A percentile compares a stretch with the other conserved stretches of the same genome.
These are phyloP conservation scores for Claviceps citrina DNA, from an alignment of 2,329 filamentous ascomycete species.

Conservation along the genomic window DNA sequence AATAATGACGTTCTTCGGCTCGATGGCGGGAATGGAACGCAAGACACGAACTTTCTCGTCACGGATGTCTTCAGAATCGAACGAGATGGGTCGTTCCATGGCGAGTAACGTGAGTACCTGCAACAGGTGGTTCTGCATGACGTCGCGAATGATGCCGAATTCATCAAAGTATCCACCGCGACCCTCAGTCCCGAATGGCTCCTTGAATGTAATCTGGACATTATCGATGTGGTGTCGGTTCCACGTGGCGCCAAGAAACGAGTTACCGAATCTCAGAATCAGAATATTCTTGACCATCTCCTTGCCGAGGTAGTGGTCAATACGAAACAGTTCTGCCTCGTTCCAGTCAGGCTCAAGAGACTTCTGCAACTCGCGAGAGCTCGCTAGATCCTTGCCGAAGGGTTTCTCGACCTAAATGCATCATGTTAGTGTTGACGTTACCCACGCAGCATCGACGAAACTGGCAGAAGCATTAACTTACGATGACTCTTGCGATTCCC, in stretches of 20 bases:
- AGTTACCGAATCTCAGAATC: slow-evolving; percentile 94
- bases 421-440: neutral
- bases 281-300: slow-evolving; percentile 99
- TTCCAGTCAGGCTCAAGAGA: slow-evolving; percentile 96
- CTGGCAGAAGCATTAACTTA: slow-evolving; percentile 22
- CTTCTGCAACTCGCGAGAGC: slow-evolving; percentile 86
- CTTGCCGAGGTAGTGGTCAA: slow-evolving; percentile 98
- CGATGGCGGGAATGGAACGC: slow-evolving; percentile 80
- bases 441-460: too few relatives aligned
- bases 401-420: slow-evolving; percentile 79
- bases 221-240: slow-evolving; percentile 99
- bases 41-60: slow-evolving; percentile 98
- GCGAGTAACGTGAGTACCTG: slow-evolving; percentile 91
- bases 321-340: slow-evolving; percentile 97
- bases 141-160: slow-evolving; percentile 97
- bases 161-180: slow-evolving; percentile 98
- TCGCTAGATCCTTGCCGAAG: slow-evolving; percentile 90
- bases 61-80: slow-evolving; percentile 93
- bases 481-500: slow-evolving; percentile 87
- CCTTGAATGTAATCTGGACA: slow-evolving; percentile 98
- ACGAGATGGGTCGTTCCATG: slow-evolving; percentile 97
- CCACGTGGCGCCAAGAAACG: slow-evolving; percentile 97
- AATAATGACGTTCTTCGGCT: slow-evolving; percentile 99
- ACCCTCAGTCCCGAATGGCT: slow-evolving; percentile 95
- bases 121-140: slow-evolving; percentile 98